Conservation (phyloP, 176 grass and related monocot genomes). For the Lolium perenne region DNA sequence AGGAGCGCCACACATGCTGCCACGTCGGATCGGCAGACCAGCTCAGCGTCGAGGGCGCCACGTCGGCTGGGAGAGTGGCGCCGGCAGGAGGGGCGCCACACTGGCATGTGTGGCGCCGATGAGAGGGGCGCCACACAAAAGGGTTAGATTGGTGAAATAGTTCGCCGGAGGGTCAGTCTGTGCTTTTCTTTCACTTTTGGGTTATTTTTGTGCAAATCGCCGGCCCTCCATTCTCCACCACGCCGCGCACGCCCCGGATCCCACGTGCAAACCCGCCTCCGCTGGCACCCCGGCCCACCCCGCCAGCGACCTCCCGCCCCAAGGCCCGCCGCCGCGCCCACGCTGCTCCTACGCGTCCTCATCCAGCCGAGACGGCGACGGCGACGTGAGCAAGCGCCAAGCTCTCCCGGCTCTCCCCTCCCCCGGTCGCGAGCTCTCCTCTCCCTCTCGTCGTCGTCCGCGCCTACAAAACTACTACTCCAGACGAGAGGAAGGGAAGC, state of each 20-base stretch:
- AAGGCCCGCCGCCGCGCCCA: constrained; percentile 34
- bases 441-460: not conserved
- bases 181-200: too few species aligned
- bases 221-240: not conserved
- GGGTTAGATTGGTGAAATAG: too few species aligned
- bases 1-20: too few species aligned
- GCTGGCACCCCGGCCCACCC: not conserved
- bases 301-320: not conserved
- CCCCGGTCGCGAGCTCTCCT: not conserved
- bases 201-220: too few species aligned
- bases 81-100: too few species aligned
- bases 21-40: too few species aligned
- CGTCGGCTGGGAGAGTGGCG: too few species aligned
- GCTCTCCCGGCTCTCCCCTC: not conserved
- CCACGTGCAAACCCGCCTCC: not conserved
- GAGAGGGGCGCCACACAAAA: too few species aligned
- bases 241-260: not conserved
- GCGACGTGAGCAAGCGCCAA: constrained; percentile 43
- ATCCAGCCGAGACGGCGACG: not conserved
- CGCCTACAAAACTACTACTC: constrained; percentile 8
- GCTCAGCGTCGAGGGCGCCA: too few species aligned
- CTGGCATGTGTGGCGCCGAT: too few species aligned
- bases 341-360: constrained; percentile 48
- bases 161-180: too few species aligned
- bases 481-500: constrained; percentile 3